phyloP scores from a whole-genome alignment of 192 early-diverging fungal species.

The Rhizophagus clarus region DNA sequence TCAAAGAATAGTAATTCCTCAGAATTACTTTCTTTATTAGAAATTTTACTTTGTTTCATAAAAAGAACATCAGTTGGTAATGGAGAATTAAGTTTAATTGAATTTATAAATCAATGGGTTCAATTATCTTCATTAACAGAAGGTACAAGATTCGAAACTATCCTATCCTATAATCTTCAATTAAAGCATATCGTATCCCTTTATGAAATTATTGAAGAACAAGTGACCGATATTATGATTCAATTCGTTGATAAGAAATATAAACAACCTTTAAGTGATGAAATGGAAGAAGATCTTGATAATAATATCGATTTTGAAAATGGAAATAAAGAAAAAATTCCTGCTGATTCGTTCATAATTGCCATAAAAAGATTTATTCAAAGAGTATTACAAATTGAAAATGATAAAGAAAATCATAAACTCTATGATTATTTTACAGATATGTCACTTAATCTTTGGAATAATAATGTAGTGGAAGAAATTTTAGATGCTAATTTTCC shows the following conservation, averaged over 20 bases:
- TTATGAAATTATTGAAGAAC: constrained; percentile 33
- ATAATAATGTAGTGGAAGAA: neutral
- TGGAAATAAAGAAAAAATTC: neutral
- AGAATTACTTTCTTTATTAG: constrained; percentile 31
- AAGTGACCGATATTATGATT: constrained; percentile 14
- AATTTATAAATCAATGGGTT: constrained; percentile 31
- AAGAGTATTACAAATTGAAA: constrained; percentile 15
- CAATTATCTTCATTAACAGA: constrained; percentile 23
- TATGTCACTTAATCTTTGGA: constrained; percentile 2
- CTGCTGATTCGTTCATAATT: constrained; percentile 14
- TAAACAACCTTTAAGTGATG: neutral
- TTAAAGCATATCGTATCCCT: constrained; percentile 26
- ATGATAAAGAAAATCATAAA: neutral
- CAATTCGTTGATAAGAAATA: constrained; percentile 20
- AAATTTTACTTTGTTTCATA: constrained; percentile 30
- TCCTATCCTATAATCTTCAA: neutral
- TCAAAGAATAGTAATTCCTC: constrained; percentile 2
- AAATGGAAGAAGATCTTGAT: constrained; percentile 13
- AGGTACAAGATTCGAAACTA: neutral
- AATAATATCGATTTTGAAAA: constrained; percentile 14
- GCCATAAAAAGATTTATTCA: constrained; percentile 33
- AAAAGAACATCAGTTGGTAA: constrained; percentile 26
- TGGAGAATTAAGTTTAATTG: neutral
- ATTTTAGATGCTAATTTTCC: constrained; percentile 9
- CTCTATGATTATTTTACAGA: constrained; percentile 13